Base-by-base conservation (phyloP, 257 asterid genomes). In the Handroanthus guayacan region DNA sequence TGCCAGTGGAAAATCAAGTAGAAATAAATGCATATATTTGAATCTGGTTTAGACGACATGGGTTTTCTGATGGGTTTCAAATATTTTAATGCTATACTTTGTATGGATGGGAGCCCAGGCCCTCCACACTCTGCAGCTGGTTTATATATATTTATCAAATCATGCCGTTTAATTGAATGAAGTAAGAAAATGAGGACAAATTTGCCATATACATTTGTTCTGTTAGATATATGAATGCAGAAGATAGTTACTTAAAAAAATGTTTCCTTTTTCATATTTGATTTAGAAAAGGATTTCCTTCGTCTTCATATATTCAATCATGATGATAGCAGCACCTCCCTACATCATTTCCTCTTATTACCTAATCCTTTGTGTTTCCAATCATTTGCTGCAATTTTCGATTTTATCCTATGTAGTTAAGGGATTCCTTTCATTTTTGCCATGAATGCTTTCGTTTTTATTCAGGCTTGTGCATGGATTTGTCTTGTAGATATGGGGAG, bases 401-500 rank as follows among this genome's bases (percentile, higher is more conserved):
- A 36, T 56, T 44, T 72, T 67, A 17, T 72, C 57, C 50, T 63
- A n/a, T 48, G 4, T 54, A 31, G 50, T 38, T 37, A 62, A 41
- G 11, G 61, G 14, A 78, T 31, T 54, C 58, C 39, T 7, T 79
- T 6, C 16, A 14, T 50, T 79, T 36, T 47, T 79, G 45, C 54
- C 6, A 3, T 36, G 77, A 36, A 41, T 55, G 52, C 57, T 69
- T 75, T n/a, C 18, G 18, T n/a, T 11, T 51, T 50, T 34, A 8
- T 62, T 37, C 25, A 63, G 62, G 74, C 61, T 54, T 50, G 62
- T 67, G 34, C 62, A 48, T 69, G 18, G 55, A 20, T 61, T 38
- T 70, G 51, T 71, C 72, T 73, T 72, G 47, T 56, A 67, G 66
- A 55, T 62, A 45, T 71, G 34, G 57, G 39, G 74, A 14, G 57